Conservation (phyloP, 495 filamentous ascomycete genomes). For the Lentithecium fluviatile region DNA sequence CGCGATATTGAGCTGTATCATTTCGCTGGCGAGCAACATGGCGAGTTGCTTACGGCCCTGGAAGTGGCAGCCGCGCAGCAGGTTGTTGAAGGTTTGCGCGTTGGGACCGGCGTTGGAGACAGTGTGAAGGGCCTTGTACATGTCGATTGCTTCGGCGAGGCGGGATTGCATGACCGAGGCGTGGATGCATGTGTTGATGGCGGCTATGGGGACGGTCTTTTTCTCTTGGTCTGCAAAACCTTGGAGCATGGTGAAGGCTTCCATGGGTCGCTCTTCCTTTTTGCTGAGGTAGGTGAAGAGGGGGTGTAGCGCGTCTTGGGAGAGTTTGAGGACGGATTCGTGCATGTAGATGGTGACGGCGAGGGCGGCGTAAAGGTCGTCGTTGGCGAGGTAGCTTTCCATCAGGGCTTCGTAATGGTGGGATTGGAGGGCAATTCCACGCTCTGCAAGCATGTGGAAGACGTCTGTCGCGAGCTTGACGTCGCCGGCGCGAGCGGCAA, state of each 20-base stretch:
- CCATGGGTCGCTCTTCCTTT: constrained; percentile 41
- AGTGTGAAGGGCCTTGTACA: constrained; percentile 69
- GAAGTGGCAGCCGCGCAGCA: constrained; percentile 61
- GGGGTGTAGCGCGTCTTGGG: constrained; percentile 56
- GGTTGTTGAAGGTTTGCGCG: constrained; percentile 62
- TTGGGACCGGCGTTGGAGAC: constrained; percentile 60
- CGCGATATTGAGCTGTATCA: constrained; percentile 60
- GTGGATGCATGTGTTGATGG: constrained; percentile 65
- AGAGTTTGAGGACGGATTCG: constrained; percentile 54
- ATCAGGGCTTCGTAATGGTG: constrained; percentile 78
- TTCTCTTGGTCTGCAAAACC: constrained; percentile 49
- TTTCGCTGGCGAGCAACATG: constrained; percentile 72
- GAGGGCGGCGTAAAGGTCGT: constrained; percentile 46
- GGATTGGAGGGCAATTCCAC: constrained; percentile 51
- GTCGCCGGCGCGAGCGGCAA: constrained; percentile 66
- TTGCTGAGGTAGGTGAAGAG: constrained; percentile 51
- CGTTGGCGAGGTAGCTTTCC: constrained; percentile 60
- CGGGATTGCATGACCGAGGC: constrained; percentile 46
- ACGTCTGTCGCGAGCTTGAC: constrained; percentile 64
- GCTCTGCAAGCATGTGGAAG: constrained; percentile 53
- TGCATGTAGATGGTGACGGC: constrained; percentile 66
- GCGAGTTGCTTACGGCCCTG: constrained; percentile 54
- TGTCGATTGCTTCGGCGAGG: constrained; percentile 57
- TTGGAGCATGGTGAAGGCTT: constrained; percentile 55
- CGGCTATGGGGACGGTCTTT: constrained; percentile 53